Evolutionary conservation across 106 monocot genomes (phyloP), one percentile per base, ranked within the genome.

Genomic region (Allium cepa): DNA sequence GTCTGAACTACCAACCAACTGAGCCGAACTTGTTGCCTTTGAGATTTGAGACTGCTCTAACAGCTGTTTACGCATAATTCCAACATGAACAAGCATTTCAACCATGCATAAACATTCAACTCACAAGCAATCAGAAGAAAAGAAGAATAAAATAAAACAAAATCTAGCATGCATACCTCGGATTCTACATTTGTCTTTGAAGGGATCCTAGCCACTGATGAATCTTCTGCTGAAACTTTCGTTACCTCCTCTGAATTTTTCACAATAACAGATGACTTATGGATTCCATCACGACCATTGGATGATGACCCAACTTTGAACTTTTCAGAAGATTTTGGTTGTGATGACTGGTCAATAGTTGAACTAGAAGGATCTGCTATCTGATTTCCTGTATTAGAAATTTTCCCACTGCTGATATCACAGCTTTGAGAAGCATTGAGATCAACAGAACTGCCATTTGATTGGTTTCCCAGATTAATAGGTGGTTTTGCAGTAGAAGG

Each of bases 321-420:
- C 72, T 78, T 90, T 60, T 94, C 88, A 57, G 57, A 58, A 8
- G 84, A 70, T 73, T 87, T 97, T 56, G 72, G 36, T 46, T 82
- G 83, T 50, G 62, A 9, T 47, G 55, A 16, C 52, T 83, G 88
- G 49, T 96, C 88, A 74, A 78, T 92, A 51, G 14, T 36, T 45
- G 73, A 47, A 70, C 46, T 75, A 17, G 52, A 17, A 71, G 56
- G 46, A 61, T 81, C 87, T 53, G 46, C 47, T 58, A 9, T 59
- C 50, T 78, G 78, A 66, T 71, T 78, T 18, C 77, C 81, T 9
- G 68, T n/a, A 51, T 62, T 66, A 15, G 62, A 45, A 69, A 56
- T 79, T 72, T 64, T 80, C 9, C 65, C 51, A n/a, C 69, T 72
- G 56, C 51, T 70, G 14, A 67, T 59, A 27, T 80, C 80, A 7